Evolutionary conservation across 2,329 filamentous ascomycete genomes (phyloP), one percentile per base, ranked within the genome.

Genomic region (Geosmithia putterillii): DNA sequence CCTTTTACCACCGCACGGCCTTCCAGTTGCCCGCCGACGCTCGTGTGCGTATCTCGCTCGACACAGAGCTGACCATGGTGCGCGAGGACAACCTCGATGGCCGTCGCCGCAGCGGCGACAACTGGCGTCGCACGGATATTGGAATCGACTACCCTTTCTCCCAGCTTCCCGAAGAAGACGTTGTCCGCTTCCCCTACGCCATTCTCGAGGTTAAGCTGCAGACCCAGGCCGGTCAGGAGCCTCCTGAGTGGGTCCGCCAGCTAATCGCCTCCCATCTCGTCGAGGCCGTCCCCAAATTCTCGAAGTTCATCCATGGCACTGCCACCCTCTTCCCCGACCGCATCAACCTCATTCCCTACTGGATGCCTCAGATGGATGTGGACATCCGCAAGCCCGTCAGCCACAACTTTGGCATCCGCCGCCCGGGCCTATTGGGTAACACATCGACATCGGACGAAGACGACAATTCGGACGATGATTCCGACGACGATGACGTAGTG

Each of bases 201-300:
- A 82, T 98, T 28, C 73, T 98, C 7, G 92, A 98, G 63, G 92
- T 98, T 50, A 98, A 98, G 69, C 75, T 98, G 18, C 92, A 98
- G 65, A 98, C 92, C 1, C 90, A 95, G 61, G 80, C 85, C 44
- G 92, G 92, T 35, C 89, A 95, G 61, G 88, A 95, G 57, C 87
- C 92, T 14, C 92, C 92, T 0, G 85, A 94, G 57, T 98, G 92
- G 92, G 90, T 98, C 53, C 82, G 88, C 19, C 87, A 96, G 57
- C 74, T 98, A 42, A 94, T 88, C 38, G 76, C 86, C 12, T 95
- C 88, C 48, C 92, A 98, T 65, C 73, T 98, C 15, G 92, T 98
- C 2, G 92, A 98, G 65, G 89, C 92, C n/a, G 89, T 98, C 2
- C 92, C 92, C 48, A 98, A 98, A 59, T 98, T 96, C 64, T 95